Evolutionary conservation across 805 yeast species (phyloP).

Genomic region (Kazachstania taianensis): DNA sequence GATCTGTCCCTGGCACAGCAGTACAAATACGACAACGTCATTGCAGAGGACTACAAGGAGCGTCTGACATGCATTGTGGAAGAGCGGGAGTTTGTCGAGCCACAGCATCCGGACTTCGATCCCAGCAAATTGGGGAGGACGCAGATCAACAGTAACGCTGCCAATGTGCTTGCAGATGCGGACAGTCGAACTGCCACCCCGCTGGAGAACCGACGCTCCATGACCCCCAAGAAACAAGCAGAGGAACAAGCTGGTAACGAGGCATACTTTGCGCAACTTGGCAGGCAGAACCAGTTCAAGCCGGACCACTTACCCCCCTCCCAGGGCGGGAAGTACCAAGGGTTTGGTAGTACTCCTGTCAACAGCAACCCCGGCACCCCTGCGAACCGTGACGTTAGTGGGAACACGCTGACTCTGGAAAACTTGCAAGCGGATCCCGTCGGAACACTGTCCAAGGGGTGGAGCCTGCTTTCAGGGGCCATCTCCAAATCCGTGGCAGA

Average conservation of each 20-base stretch:
- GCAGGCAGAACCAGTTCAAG: conserved; percentile 58
- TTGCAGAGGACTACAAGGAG: conserved; percentile 91
- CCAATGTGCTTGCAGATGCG: background rate
- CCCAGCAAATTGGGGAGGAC: conserved; percentile 15
- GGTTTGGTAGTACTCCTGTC: conserved; percentile 75
- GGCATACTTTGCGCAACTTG: conserved; percentile 70
- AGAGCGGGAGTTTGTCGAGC: conserved; percentile 58
- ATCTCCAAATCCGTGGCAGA: conserved; percentile 76
- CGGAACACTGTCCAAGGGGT: conserved; percentile 85
- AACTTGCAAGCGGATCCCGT: conserved; percentile 74
- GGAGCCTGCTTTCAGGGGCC: conserved; percentile 86
- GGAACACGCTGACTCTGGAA: conserved; percentile 45
- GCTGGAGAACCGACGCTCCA: conserved; percentile 35
- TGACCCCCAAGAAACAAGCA: conserved; percentile 24
- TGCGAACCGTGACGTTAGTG: conserved; percentile 4
- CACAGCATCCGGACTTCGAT: conserved; percentile 43
- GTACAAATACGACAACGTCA: conserved; percentile 73
- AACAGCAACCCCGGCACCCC: conserved; percentile 11
- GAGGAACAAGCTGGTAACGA: conserved; percentile 38
- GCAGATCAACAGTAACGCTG: background rate
- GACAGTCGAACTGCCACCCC: conserved; percentile 19
- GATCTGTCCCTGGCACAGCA: conserved; percentile 54
- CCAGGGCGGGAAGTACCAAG: conserved; percentile 87
- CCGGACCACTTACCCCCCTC: conserved; percentile 81
- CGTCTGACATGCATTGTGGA: conserved; percentile 65